Conservation (phyloP, 1,284 basidiomycete genomes). For the Sphagnurus paluster region DNA sequence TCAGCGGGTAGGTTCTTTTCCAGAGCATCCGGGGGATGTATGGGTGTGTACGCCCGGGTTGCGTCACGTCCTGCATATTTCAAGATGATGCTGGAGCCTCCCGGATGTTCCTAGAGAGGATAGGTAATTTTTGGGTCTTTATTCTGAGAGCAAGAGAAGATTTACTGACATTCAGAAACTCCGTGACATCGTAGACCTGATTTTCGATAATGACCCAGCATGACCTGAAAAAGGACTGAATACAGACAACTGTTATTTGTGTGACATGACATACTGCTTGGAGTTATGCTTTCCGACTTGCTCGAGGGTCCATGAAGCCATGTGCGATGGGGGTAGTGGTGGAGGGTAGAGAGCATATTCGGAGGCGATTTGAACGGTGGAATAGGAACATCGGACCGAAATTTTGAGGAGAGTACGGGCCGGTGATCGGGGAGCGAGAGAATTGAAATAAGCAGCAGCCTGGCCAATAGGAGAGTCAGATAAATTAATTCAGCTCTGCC, state of each 20-base stretch:
- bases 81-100: conserved; percentile 76
- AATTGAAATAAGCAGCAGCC: background rate
- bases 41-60: conserved; percentile 69
- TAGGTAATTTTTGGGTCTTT: background rate
- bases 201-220: conserved; percentile 88
- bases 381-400: conserved; percentile 8
- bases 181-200: conserved; percentile 82
- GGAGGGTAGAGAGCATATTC: conserved; percentile 7
- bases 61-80: conserved; percentile 82
- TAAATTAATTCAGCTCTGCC: no score
- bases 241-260: background rate
- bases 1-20: conserved; percentile 64
- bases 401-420: conserved; percentile 4
- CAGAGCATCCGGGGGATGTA: conserved; percentile 73
- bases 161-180: conserved; percentile 72
- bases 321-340: conserved; percentile 15
- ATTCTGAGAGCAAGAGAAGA: conserved; percentile 2
- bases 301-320: conserved; percentile 38
- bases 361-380: background rate
- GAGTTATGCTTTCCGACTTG: conserved; percentile 55
- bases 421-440: background rate
- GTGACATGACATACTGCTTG: conserved; percentile 34
- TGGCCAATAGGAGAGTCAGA: background rate
- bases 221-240: conserved; percentile 42
- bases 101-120: conserved; percentile 69